These are phyloP conservation scores for Nicotiana tabacum DNA, from an alignment of 257 asterid genomes.

Conservation along the genomic window DNA sequence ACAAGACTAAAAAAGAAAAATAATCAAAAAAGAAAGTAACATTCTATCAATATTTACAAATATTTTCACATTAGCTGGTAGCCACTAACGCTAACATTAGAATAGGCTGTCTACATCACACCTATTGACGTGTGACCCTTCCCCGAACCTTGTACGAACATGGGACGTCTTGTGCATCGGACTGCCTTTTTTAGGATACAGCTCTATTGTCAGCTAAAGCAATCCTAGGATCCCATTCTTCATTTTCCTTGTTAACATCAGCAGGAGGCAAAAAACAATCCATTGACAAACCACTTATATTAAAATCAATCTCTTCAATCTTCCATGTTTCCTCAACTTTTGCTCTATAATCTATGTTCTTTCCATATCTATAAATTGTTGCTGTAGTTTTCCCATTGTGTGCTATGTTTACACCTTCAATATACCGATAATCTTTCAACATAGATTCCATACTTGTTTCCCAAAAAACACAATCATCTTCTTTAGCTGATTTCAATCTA, in stretches of 20 bases:
- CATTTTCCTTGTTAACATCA: slow-evolving; percentile 36
- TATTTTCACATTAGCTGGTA: neutral
- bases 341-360: slow-evolving; percentile 50
- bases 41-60: slow-evolving; percentile 1
- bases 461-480: slow-evolving; percentile 52
- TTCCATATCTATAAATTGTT: slow-evolving; percentile 66
- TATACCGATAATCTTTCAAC: slow-evolving; percentile 51
- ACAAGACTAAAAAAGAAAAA: neutral
- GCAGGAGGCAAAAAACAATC: slow-evolving; percentile 85
- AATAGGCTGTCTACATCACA: too few species aligned
- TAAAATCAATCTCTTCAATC: slow-evolving; percentile 85
- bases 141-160: too few species aligned
- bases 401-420: slow-evolving; percentile 79
- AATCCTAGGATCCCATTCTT: slow-evolving; percentile 14
- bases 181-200: neutral
- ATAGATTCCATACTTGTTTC: slow-evolving; percentile 73
- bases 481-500: slow-evolving; percentile 51
- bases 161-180: too few species aligned
- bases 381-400: slow-evolving; percentile 67
- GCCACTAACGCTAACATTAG: too few species aligned
- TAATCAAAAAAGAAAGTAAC: neutral
- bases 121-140: too few species aligned
- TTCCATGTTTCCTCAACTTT: slow-evolving; percentile 79
- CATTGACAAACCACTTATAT: slow-evolving; percentile 58
- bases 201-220: neutral